A percentile compares a stretch with the other conserved stretches of the same genome.
phyloP scores from a whole-genome alignment of 2,329 filamentous ascomycete genomes.

The Sarocladium strictum region DNA sequence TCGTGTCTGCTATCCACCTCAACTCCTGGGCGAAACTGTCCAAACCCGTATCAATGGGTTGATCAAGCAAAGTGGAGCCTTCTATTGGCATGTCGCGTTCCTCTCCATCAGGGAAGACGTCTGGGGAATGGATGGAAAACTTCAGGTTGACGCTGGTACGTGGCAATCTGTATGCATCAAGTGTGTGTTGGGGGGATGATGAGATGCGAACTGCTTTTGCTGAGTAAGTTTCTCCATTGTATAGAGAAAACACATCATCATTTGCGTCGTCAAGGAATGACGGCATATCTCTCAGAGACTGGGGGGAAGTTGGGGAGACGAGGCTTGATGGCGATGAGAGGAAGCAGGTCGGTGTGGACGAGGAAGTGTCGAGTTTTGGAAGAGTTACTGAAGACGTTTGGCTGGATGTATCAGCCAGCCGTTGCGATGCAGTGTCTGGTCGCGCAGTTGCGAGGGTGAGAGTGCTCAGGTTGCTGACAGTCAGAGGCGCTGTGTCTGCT shows the following conservation, averaged over 20 bases:
- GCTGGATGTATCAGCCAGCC: background rate
- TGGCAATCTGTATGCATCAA: constrained; percentile 8
- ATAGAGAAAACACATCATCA: constrained; percentile 32
- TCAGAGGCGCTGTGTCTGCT: constrained; percentile 21
- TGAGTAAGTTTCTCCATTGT: constrained; percentile 25
- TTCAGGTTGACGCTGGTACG: background rate
- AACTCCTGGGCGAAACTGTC: constrained; percentile 40
- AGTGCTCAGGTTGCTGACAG: constrained; percentile 18
- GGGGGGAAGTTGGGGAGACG: constrained; percentile 22
- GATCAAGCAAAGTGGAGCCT: constrained; percentile 23
- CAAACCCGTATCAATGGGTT: constrained; percentile 30
- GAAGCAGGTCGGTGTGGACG: constrained; percentile 21
- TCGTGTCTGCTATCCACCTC: constrained; percentile 45
- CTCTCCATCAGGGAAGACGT: background rate
- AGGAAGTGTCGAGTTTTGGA: constrained; percentile 17
- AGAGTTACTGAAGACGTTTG: constrained; percentile 6
- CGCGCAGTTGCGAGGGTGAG: constrained; percentile 18
- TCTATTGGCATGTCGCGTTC: constrained; percentile 11
- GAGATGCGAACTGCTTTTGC: constrained; percentile 2
- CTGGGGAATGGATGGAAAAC: constrained; percentile 2
- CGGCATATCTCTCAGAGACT: constrained; percentile 33
- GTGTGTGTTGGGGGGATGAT: constrained; percentile 4
- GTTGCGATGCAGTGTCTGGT: background rate
- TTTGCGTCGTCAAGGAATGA: constrained; percentile 40
- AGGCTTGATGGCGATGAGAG: constrained; percentile 22